These are phyloP conservation scores for Sphaceloma murrayae DNA, from an alignment of 2,329 filamentous ascomycete species.

Conservation along the genomic window DNA sequence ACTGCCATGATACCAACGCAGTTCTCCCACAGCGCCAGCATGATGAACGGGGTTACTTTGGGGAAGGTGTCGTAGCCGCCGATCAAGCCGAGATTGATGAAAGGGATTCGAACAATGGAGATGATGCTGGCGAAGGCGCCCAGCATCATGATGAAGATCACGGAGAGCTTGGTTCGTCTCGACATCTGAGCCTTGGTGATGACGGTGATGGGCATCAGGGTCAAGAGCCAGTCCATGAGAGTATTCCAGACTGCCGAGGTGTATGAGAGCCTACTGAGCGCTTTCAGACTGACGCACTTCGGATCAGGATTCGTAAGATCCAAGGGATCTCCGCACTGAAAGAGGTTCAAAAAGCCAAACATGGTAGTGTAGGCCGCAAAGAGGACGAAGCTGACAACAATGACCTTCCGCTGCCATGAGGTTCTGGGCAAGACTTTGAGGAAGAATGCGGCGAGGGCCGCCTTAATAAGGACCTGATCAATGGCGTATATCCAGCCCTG, in stretches of 20 bases:
- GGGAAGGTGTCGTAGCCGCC: constrained; percentile 2
- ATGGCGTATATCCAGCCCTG: constrained; percentile 13
- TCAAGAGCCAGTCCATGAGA: constrained; percentile 27
- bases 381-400: constrained; percentile 5
- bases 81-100: constrained; percentile 18
- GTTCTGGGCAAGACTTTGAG: constrained; percentile 12
- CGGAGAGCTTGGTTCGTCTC: constrained; percentile 32
- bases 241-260: constrained; percentile 3
- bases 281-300: background rate
- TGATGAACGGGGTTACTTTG: constrained; percentile 9
- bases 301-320: constrained; percentile 1
- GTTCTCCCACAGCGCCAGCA: constrained; percentile 14
- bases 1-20: constrained; percentile 14
- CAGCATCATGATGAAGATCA: constrained; percentile 30
- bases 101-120: constrained; percentile 22
- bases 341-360: constrained; percentile 14
- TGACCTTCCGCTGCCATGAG: constrained; percentile 12
- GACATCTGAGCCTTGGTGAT: constrained; percentile 35
- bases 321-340: constrained; percentile 14
- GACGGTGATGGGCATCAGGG: constrained; percentile 33
- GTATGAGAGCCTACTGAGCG: background rate
- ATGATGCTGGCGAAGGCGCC: constrained; percentile 26
- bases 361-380: constrained; percentile 10
- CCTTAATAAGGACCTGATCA: constrained; percentile 14
- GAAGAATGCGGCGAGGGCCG: constrained; percentile 14